phyloP scores from a whole-genome alignment of 1,284 basidiomycete genomes.

The Wallemia mellicola region DNA sequence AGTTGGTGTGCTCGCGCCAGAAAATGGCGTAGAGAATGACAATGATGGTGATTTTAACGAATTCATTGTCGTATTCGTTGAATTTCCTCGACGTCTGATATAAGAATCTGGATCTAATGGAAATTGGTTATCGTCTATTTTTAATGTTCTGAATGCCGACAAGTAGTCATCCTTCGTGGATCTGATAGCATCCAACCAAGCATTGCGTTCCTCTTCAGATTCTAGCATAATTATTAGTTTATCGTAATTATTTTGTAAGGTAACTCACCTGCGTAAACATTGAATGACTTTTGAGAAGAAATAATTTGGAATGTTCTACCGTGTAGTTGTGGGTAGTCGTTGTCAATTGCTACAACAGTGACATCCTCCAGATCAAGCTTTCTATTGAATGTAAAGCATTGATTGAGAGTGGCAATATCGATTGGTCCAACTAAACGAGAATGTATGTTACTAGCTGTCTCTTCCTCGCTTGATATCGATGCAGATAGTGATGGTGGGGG shows the following conservation, averaged over 20 bases:
- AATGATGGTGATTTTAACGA: background rate
- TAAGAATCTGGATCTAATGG: slow-evolving; percentile 1
- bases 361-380: slow-evolving; percentile 36
- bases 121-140: slow-evolving; percentile 23
- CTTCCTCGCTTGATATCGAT: background rate
- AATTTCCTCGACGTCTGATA: background rate
- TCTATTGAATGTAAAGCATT: slow-evolving; percentile 38
- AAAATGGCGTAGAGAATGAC: background rate
- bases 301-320: slow-evolving; percentile 35
- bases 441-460: background rate
- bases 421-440: slow-evolving; percentile 2
- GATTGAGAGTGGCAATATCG: slow-evolving; percentile 15
- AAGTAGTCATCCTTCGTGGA: slow-evolving; percentile 39
- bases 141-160: slow-evolving; percentile 9
- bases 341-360: slow-evolving; percentile 34
- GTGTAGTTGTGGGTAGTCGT: slow-evolving; percentile 18
- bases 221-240: slow-evolving; percentile 14
- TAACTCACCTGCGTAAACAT: slow-evolving; percentile 32
- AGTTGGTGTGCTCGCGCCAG: background rate
- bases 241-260: background rate
- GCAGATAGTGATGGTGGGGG: slow-evolving; percentile 15
- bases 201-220: slow-evolving; percentile 27
- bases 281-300: slow-evolving; percentile 45
- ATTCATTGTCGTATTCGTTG: slow-evolving; percentile 3
- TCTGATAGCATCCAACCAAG: slow-evolving; percentile 38